A percentile compares a stretch with the other conserved stretches of the same genome.
These are phyloP conservation scores for Vitis labrusca DNA, from an alignment of 164 flowering plant genomes.

Conservation along the genomic window DNA sequence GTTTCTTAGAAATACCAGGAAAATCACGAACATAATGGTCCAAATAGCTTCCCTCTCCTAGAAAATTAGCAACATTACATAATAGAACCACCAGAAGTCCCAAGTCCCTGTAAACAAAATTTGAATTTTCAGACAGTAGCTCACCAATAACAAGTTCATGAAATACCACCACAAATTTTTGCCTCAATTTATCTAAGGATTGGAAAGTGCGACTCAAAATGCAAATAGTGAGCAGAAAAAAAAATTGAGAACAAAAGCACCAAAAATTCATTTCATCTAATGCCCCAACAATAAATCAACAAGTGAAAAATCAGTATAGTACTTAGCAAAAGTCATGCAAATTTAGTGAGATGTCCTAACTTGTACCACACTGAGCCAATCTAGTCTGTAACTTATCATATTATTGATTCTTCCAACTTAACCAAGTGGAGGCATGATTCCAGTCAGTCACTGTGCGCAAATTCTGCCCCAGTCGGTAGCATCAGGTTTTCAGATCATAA, in stretches of 20 bases:
- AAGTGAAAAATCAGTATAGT: too few relatives aligned
- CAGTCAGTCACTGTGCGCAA: too few relatives aligned
- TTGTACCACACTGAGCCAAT: too few relatives aligned
- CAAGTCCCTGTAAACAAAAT: slow-evolving; percentile 63
- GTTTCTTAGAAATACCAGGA: slow-evolving; percentile 48
- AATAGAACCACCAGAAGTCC: slow-evolving; percentile 66
- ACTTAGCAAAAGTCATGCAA: too few relatives aligned
- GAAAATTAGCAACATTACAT: slow-evolving; percentile 52
- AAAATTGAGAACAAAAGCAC: neutral
- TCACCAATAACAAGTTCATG: neutral
- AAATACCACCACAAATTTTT: neutral
- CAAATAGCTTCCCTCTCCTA: slow-evolving; percentile 66
- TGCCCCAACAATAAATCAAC: neutral
- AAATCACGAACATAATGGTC: slow-evolving; percentile 96
- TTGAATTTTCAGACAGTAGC: neutral
- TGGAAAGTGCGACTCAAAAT: neutral
- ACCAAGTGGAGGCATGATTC: too few relatives aligned
- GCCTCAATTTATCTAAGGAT: neutral
- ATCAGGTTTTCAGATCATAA: too few relatives aligned
- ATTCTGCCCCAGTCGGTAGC: too few relatives aligned
- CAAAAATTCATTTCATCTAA: neutral
- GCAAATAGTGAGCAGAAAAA: neutral
- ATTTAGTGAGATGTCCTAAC: too few relatives aligned
- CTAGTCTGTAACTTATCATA: too few relatives aligned
- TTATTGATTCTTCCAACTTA: too few relatives aligned